A percentile compares a stretch with the other conserved stretches of the same genome.
These are phyloP conservation scores for Cryphonectria nitschkei DNA, from an alignment of 2,329 filamentous ascomycete genomes.

Conservation along the genomic window DNA sequence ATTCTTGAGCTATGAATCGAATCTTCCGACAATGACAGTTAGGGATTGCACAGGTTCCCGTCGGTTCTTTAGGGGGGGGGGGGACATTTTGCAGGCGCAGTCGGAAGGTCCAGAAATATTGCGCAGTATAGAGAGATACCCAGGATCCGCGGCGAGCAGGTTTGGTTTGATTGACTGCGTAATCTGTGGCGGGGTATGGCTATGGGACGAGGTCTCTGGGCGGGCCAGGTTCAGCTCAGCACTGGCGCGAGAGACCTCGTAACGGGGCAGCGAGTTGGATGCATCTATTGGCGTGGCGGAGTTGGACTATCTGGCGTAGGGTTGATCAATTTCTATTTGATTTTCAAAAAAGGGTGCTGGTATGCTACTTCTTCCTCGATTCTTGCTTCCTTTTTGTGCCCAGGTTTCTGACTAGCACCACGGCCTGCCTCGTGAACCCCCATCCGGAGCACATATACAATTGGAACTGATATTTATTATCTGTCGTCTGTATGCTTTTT, in stretches of 20 bases:
- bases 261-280: slow-evolving; percentile 7
- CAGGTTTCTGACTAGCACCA: background rate
- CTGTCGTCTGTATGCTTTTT: background rate
- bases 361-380: slow-evolving; percentile 2
- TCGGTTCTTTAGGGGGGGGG: background rate
- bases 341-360: slow-evolving; percentile 1
- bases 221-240: slow-evolving; percentile 7
- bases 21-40: too few relatives aligned
- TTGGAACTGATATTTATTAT: background rate
- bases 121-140: slow-evolving; percentile 19
- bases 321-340: background rate
- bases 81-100: background rate
- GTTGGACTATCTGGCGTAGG: slow-evolving; percentile 23
- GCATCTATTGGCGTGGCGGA: slow-evolving; percentile 26
- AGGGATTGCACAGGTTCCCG: background rate
- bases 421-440: background rate
- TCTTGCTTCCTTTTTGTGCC: background rate
- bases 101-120: background rate
- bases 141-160: slow-evolving; percentile 14
- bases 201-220: background rate
- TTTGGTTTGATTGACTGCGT: slow-evolving; percentile 7
- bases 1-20: slow-evolving; percentile 48
- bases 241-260: slow-evolving; percentile 16
- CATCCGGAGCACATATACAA: background rate
- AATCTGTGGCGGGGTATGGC: background rate